Evolutionary conservation across 495 filamentous ascomycete species (phyloP).

Genomic region (Rostrohypoxylon terebratum): DNA sequence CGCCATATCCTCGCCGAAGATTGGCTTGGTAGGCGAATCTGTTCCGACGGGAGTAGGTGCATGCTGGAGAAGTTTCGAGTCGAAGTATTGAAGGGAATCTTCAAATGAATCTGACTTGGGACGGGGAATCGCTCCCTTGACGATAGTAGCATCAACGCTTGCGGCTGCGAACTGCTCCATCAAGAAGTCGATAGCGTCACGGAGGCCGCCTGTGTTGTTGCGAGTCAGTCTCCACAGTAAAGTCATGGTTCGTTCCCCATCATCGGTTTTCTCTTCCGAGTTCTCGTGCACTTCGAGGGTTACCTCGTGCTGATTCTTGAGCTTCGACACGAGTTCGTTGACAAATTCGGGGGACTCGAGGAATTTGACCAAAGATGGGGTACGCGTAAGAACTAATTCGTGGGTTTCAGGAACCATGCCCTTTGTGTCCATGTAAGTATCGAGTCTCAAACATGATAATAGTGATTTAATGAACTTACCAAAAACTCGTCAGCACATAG

Average conservation of each 20-base stretch:
- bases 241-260: slow-evolving; percentile 64
- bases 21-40: slow-evolving; percentile 83
- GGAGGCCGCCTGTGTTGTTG: slow-evolving; percentile 94
- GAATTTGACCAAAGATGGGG: slow-evolving; percentile 77
- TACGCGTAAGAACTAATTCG: slow-evolving; percentile 84
- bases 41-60: slow-evolving; percentile 81
- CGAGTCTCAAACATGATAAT: neutral
- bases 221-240: slow-evolving; percentile 81
- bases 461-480: slow-evolving; percentile 59
- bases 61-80: slow-evolving; percentile 94
- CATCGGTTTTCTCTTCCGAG: slow-evolving; percentile 63
- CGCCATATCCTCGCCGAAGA: slow-evolving; percentile 79
- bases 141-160: slow-evolving; percentile 83
- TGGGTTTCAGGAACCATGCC: slow-evolving; percentile 98
- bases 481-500: slow-evolving; percentile 94
- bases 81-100: slow-evolving; percentile 94
- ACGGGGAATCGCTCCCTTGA: slow-evolving; percentile 93
- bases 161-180: slow-evolving; percentile 83
- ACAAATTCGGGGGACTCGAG: slow-evolving; percentile 82
- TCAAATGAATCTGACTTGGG: slow-evolving; percentile 99
- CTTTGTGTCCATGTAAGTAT: slow-evolving; percentile 57
- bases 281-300: slow-evolving; percentile 76
- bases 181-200: slow-evolving; percentile 95
- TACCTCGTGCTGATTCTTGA: slow-evolving; percentile 91
- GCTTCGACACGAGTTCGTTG: slow-evolving; percentile 80